A percentile compares a stretch with the other conserved stretches of the same genome.
Evolutionary conservation across 2,329 filamentous ascomycete species (phyloP).

Genomic region (Aspergillus tubingensis): DNA sequence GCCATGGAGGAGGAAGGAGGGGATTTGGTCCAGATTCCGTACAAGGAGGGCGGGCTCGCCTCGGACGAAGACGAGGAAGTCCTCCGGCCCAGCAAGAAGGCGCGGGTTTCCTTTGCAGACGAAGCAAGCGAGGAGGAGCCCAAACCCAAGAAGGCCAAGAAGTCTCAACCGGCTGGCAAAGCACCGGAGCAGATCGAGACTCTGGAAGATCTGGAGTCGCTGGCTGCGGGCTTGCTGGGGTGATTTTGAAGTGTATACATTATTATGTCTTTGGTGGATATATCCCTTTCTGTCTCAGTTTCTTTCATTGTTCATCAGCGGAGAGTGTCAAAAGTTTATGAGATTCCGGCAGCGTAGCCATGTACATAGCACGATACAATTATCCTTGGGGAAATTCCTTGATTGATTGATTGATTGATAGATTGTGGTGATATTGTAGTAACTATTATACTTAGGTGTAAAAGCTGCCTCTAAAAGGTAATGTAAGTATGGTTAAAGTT

Average conservation of each 20-base stretch:
- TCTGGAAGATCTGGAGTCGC: conserved; percentile 50
- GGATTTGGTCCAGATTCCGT: conserved; percentile 36
- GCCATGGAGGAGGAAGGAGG: conserved; percentile 30
- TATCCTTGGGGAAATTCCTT: not conserved
- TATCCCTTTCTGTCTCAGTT: conserved; percentile 16
- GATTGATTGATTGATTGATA: no score
- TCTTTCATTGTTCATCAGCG: conserved; percentile 24
- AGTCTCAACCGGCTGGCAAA: conserved; percentile 16
- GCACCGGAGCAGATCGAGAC: conserved; percentile 42
- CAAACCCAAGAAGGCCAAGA: conserved; percentile 29
- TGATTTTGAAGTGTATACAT: conserved; percentile 19
- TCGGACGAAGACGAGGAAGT: conserved; percentile 29
- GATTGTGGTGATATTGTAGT: no score
- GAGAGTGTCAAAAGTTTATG: conserved; percentile 29
- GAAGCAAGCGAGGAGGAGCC: conserved; percentile 31
- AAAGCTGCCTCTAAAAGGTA: no score
- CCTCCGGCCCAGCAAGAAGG: conserved; percentile 41
- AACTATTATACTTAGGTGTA: no score
- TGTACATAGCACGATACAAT: conserved; percentile 10
- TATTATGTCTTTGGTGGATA: conserved; percentile 10
- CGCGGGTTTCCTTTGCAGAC: conserved; percentile 43
- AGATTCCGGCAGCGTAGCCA: conserved; percentile 7
- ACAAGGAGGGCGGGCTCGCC: conserved; percentile 23
- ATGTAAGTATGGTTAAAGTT: not conserved
- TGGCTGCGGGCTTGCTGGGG: conserved; percentile 48